Evolutionary conservation across 768 basidiomycete genomes (phyloP).

Genomic region (Hypholoma sublateritium): DNA sequence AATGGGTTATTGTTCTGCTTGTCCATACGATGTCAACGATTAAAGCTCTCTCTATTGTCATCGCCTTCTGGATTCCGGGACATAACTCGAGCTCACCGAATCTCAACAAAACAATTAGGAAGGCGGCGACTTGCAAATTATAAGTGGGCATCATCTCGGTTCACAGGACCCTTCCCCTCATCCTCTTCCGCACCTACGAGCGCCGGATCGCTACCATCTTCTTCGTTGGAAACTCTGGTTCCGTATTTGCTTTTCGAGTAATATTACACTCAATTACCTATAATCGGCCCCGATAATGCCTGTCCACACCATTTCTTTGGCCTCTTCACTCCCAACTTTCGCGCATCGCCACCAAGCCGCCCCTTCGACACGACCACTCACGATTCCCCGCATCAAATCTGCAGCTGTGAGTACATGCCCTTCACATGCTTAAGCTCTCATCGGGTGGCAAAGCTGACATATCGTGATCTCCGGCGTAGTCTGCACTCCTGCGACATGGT

Average conservation of each 20-base stretch:
- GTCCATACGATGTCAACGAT: too few species aligned
- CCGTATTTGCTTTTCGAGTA: background rate
- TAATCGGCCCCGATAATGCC: constrained; percentile 7
- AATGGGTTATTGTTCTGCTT: too few species aligned
- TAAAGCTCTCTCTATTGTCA: background rate
- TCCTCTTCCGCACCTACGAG: background rate
- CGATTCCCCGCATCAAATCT: constrained; percentile 18
- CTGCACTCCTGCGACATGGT: constrained; percentile 22
- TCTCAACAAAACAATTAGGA: background rate
- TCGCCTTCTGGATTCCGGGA: background rate
- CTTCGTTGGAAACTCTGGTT: background rate
- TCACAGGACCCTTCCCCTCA: background rate
- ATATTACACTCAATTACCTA: background rate
- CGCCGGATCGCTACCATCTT: constrained; percentile 1
- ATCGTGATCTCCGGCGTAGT: constrained; percentile 14
- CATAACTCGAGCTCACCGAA: background rate
- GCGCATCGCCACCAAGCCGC: background rate
- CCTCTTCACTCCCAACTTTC: constrained; percentile 2
- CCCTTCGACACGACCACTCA: constrained; percentile 10
- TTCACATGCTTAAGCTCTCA: background rate
- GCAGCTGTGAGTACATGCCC: constrained; percentile 13
- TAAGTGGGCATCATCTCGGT: background rate
- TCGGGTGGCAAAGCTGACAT: constrained; percentile 3
- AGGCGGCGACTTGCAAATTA: background rate
- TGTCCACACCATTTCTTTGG: constrained; percentile 10